Percentiles rank a stretch among this genome's conserved stretches.
These are phyloP conservation scores for Eucommia ulmoides DNA, from an alignment of 257 asterid genomes.

Conservation along the genomic window DNA sequence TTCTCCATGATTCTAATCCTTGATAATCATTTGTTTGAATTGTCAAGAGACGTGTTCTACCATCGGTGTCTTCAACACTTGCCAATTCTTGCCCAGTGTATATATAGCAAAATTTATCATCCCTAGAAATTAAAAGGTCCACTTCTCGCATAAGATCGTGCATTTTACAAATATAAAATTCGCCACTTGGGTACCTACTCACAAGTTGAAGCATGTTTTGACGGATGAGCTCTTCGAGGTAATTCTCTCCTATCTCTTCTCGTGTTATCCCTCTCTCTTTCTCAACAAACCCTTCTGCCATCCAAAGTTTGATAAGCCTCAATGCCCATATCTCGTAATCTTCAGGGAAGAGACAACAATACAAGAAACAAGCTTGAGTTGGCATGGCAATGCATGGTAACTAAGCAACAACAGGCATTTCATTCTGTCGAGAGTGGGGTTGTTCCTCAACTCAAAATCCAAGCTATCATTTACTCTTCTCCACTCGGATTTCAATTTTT, in stretches of 20 bases:
- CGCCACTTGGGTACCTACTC: conserved; percentile 8
- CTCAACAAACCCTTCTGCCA: conserved; percentile 19
- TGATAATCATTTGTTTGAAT: too few relatives aligned
- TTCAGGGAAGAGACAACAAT: conserved; percentile 16
- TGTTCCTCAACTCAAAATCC: conserved; percentile 14
- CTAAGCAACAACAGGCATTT: conserved; percentile 16
- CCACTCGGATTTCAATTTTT: conserved; percentile 11
- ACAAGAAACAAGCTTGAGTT: conserved; percentile 19
- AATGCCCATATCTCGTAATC: conserved; percentile 11
- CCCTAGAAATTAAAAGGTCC: conserved; percentile 6
- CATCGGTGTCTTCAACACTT: too few relatives aligned
- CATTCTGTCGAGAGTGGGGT: conserved; percentile 17
- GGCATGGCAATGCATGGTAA: conserved; percentile 15
- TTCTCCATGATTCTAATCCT: too few relatives aligned
- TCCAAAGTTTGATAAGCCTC: conserved; percentile 20
- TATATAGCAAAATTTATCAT: conserved; percentile 12
- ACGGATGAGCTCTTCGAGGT: conserved; percentile 20
- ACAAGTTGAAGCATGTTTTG: conserved; percentile 19
- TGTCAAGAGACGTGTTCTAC: too few relatives aligned
- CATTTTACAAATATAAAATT: conserved; percentile 12
- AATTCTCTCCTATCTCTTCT: conserved; percentile 19
- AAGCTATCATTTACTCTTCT: conserved; percentile 15
- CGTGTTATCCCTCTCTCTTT: conserved; percentile 9
- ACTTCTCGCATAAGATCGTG: conserved; percentile 17
- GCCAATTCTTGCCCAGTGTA: too few relatives aligned